Evolutionary conservation across 2,329 filamentous ascomycete genomes (phyloP).

Genomic region (Eutypa lata): DNA sequence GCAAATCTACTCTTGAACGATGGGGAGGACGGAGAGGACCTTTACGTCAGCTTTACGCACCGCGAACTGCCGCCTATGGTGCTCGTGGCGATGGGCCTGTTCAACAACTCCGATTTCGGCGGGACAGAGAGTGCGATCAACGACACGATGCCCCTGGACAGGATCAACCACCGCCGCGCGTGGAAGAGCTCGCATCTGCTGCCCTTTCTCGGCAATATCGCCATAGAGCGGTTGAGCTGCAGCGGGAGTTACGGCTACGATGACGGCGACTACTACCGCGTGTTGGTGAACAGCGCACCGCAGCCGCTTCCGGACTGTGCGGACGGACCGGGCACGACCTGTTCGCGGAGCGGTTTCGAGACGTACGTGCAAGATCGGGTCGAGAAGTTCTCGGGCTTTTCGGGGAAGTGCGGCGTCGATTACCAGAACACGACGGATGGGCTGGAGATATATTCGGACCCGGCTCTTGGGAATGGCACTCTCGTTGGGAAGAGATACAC

Average conservation of each 20-base stretch:
- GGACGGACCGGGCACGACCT: slow-evolving; percentile 42
- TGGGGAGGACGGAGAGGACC: slow-evolving; percentile 44
- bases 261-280: slow-evolving; percentile 48
- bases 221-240: slow-evolving; percentile 63
- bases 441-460: slow-evolving; percentile 25
- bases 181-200: slow-evolving; percentile 63
- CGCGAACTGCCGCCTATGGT: slow-evolving; percentile 66
- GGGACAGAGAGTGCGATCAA: slow-evolving; percentile 50
- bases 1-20: slow-evolving; percentile 43
- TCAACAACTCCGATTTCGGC: slow-evolving; percentile 62
- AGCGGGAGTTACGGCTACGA: slow-evolving; percentile 51
- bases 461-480: slow-evolving; percentile 23
- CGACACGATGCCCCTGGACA: slow-evolving; percentile 60
- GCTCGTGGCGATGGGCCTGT: slow-evolving; percentile 64
- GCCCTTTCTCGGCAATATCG: slow-evolving; percentile 64
- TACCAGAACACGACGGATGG: slow-evolving; percentile 27
- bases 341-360: slow-evolving; percentile 37
- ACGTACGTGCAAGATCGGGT: slow-evolving; percentile 36
- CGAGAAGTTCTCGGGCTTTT: slow-evolving; percentile 38
- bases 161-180: slow-evolving; percentile 59
- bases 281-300: slow-evolving; percentile 41
- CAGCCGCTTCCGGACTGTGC: slow-evolving; percentile 39
- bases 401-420: slow-evolving; percentile 32
- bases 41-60: slow-evolving; percentile 68
- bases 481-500: slow-evolving; percentile 25